Conservation (phyloP, 2,329 filamentous ascomycete species). For the Xylaria arbuscula region DNA sequence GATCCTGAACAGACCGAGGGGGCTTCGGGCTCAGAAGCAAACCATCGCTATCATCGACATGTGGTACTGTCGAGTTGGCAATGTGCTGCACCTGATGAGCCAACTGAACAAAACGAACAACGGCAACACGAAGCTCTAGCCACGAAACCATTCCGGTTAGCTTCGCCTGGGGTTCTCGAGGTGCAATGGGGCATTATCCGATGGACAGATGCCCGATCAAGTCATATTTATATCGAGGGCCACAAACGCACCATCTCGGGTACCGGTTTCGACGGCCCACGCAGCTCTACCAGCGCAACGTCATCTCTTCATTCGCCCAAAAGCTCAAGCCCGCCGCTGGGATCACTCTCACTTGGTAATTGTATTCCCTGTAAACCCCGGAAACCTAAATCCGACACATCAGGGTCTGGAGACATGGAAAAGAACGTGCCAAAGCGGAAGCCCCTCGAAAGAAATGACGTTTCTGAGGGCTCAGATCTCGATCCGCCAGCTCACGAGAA, state of each 20-base stretch:
- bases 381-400: slow-evolving; percentile 33
- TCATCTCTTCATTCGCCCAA: slow-evolving; percentile 34
- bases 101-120: not conserved
- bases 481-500: slow-evolving; percentile 17
- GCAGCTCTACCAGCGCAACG: slow-evolving; percentile 40
- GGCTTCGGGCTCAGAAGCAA: slow-evolving; percentile 26
- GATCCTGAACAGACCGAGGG: slow-evolving; percentile 30
- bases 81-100: not conserved
- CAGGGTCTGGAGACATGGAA: slow-evolving; percentile 46
- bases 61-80: slow-evolving; percentile 39
- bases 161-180: not conserved
- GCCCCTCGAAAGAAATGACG: slow-evolving; percentile 44
- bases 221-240: slow-evolving; percentile 7
- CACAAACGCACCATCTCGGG: slow-evolving; percentile 31
- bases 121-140: not conserved
- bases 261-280: slow-evolving; percentile 46
- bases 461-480: slow-evolving; percentile 44
- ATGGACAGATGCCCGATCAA: slow-evolving; percentile 6
- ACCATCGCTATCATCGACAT: slow-evolving; percentile 31
- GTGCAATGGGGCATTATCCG: slow-evolving; percentile 27
- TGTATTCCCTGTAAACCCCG: slow-evolving; percentile 33
- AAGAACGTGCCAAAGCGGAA: slow-evolving; percentile 45
- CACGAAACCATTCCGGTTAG: not conserved
- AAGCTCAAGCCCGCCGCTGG: slow-evolving; percentile 31
- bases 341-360: slow-evolving; percentile 34